phyloP scores from a whole-genome alignment of 2,329 filamentous ascomycete genomes.

The Pseudogymnoascus sp. region DNA sequence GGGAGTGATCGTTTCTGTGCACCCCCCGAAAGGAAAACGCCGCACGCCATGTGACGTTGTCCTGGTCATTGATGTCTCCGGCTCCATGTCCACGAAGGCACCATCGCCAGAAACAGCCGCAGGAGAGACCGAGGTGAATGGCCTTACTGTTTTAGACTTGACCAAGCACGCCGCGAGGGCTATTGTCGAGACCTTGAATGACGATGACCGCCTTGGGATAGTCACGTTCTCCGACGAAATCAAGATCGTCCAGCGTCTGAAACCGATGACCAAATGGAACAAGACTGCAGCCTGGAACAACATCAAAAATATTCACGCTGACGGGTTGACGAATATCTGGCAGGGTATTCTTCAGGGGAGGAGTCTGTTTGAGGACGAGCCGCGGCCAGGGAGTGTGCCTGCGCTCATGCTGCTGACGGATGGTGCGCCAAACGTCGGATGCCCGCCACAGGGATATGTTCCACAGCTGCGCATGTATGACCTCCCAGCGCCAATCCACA shows the following conservation, averaged over 20 bases:
- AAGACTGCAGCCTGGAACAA: slow-evolving; percentile 38
- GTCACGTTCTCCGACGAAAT: slow-evolving; percentile 44
- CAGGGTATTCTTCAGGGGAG: slow-evolving; percentile 47
- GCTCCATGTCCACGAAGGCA: slow-evolving; percentile 45
- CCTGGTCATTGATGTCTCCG: slow-evolving; percentile 54
- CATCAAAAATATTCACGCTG: slow-evolving; percentile 37
- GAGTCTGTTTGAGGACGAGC: slow-evolving; percentile 35
- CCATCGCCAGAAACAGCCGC: slow-evolving; percentile 33
- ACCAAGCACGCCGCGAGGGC: slow-evolving; percentile 53
- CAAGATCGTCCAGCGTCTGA: slow-evolving; percentile 39
- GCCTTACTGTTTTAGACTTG: slow-evolving; percentile 50
- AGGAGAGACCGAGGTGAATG: slow-evolving; percentile 37
- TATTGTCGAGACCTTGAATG: slow-evolving; percentile 49
- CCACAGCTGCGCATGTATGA: not conserved
- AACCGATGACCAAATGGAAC: slow-evolving; percentile 39
- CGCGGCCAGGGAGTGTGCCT: slow-evolving; percentile 35
- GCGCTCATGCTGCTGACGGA: slow-evolving; percentile 50
- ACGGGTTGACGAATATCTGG: slow-evolving; percentile 49
- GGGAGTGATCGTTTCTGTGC: slow-evolving; percentile 40
- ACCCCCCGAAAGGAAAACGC: slow-evolving; percentile 33
- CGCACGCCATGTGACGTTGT: slow-evolving; percentile 51
- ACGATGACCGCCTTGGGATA: slow-evolving; percentile 49
- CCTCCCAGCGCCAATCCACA: slow-evolving; percentile 38
- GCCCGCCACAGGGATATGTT: not conserved
- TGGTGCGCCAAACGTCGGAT: slow-evolving; percentile 45